Percentiles rank a stretch among this genome's conserved stretches.
These are phyloP conservation scores for Coniochaeta sp. DNA, from an alignment of 2,329 filamentous ascomycete species.

Conservation along the genomic window DNA sequence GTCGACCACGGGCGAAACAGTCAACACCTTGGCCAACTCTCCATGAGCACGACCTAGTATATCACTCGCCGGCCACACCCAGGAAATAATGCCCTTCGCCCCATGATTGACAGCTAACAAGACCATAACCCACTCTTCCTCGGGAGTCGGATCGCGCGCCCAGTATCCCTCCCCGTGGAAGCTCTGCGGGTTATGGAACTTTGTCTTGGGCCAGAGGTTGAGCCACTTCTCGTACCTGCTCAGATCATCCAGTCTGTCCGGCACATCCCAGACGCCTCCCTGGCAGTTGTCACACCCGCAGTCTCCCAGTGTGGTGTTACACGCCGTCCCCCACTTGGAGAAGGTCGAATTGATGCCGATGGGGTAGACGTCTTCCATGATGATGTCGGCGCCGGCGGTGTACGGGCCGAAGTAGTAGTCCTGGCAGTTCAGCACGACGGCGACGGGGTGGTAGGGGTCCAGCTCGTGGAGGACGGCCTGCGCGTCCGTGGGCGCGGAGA, in stretches of 20 bases:
- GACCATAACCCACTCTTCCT: slow-evolving; percentile 36
- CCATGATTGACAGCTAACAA: slow-evolving; percentile 36
- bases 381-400: slow-evolving; percentile 44
- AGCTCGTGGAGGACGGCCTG: slow-evolving; percentile 37
- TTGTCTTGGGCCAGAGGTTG: slow-evolving; percentile 33
- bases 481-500: slow-evolving; percentile 34
- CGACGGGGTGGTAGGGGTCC: slow-evolving; percentile 55
- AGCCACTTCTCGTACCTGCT: slow-evolving; percentile 29
- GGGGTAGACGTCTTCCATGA: slow-evolving; percentile 54
- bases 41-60: slow-evolving; percentile 29
- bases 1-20: slow-evolving; percentile 24
- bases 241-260: slow-evolving; percentile 30
- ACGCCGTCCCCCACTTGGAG: slow-evolving; percentile 46
- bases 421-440: slow-evolving; percentile 52
- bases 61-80: slow-evolving; percentile 34
- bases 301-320: slow-evolving; percentile 52
- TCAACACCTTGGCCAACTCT: slow-evolving; percentile 28
- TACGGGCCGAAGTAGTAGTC: slow-evolving; percentile 54
- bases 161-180: slow-evolving; percentile 41
- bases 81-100: slow-evolving; percentile 33
- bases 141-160: slow-evolving; percentile 33
- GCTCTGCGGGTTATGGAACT: slow-evolving; percentile 36
- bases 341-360: slow-evolving; percentile 48
- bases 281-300: slow-evolving; percentile 57
- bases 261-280: slow-evolving; percentile 44